These are phyloP conservation scores for Penicillium manginii DNA, from an alignment of 495 filamentous ascomycete species.

Conservation along the genomic window DNA sequence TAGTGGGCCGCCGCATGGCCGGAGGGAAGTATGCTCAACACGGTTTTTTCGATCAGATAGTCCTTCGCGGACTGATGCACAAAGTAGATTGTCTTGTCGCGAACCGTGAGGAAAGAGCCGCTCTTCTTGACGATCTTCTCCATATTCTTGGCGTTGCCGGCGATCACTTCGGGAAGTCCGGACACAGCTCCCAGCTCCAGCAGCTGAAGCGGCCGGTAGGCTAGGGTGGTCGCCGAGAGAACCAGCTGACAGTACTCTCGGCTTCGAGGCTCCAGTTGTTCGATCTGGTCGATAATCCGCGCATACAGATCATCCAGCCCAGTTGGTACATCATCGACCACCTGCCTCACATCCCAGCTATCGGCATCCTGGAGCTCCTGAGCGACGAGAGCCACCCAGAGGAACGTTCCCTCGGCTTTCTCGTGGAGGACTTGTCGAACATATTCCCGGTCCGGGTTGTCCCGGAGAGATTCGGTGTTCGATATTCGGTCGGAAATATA, in stretches of 20 bases:
- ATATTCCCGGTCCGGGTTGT: too few species aligned
- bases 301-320: conserved; percentile 18
- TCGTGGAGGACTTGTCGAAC: neutral
- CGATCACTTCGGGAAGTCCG: neutral
- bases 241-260: neutral
- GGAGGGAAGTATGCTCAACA: too few species aligned
- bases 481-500: too few species aligned
- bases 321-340: conserved; percentile 9
- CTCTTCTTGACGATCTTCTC: conserved; percentile 13
- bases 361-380: conserved; percentile 17
- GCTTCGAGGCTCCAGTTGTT: neutral
- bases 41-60: conserved; percentile 19
- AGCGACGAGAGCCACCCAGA: conserved; percentile 38
- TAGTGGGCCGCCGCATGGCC: conserved; percentile 19
- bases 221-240: neutral
- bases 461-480: too few species aligned
- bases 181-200: conserved; percentile 3
- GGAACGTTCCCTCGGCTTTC: conserved; percentile 26
- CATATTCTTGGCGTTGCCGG: neutral
- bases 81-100: conserved; percentile 33
- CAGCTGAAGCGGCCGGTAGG: conserved; percentile 15
- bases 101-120: conserved; percentile 28
- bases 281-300: conserved; percentile 21
- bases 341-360: neutral
- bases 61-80: conserved; percentile 50